Percentiles rank a stretch among this genome's conserved stretches.
These are phyloP conservation scores for Desmodesmus armatus DNA, from an alignment of 139 green algal genomes.

Conservation along the genomic window DNA sequence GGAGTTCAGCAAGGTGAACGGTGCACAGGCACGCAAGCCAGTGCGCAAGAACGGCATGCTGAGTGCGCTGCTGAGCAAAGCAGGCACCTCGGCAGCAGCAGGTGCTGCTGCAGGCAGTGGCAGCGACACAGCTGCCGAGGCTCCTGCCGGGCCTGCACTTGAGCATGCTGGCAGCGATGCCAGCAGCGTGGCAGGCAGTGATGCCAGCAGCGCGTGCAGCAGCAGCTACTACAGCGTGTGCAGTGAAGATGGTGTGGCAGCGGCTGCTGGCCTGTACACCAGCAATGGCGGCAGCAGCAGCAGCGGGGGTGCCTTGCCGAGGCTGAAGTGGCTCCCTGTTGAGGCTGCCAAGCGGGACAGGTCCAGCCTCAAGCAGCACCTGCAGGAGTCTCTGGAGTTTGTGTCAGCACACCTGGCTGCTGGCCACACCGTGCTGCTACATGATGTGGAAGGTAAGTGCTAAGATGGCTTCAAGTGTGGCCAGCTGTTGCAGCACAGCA, in stretches of 20 bases:
- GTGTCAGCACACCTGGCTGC: constrained; percentile 50
- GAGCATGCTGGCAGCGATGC: too few relatives aligned
- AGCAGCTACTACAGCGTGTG: constrained; percentile 6
- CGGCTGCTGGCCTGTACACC: background rate
- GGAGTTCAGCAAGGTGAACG: background rate
- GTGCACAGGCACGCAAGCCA: background rate
- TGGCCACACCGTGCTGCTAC: constrained; percentile 54
- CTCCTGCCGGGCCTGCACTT: too few relatives aligned
- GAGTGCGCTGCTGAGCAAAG: constrained; percentile 14
- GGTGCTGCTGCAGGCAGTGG: background rate
- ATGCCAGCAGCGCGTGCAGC: constrained; percentile 18
- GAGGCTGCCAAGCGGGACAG: constrained; percentile 47
- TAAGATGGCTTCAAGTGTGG: background rate
- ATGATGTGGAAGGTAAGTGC: constrained; percentile 53
- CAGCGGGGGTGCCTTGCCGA: background rate
- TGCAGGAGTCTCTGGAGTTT: constrained; percentile 62
- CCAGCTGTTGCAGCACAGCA: background rate
- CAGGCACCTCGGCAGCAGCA: background rate
- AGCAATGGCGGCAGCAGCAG: background rate
- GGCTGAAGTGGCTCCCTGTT: constrained; percentile 53
- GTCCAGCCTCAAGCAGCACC: constrained; percentile 39
- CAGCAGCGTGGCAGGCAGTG: background rate
- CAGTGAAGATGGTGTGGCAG: background rate
- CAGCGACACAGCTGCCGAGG: background rate
- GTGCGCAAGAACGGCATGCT: constrained; percentile 26